These are phyloP conservation scores for Podochytrium sp. DNA, from an alignment of 192 early-diverging fungal species.

Conservation along the genomic window DNA sequence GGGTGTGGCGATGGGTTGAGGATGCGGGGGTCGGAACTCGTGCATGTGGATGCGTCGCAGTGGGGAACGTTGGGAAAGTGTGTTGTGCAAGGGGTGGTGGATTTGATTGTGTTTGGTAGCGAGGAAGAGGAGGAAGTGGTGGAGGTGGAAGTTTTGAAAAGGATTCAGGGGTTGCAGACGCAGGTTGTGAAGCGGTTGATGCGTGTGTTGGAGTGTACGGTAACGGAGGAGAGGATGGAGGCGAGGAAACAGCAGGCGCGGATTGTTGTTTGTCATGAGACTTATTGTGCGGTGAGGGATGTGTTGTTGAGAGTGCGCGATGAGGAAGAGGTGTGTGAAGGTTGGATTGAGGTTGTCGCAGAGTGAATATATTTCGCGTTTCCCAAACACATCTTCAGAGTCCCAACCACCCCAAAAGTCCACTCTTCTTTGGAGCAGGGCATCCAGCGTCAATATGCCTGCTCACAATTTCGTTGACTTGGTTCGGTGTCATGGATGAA, in stretches of 20 bases:
- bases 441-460: conserved; percentile 13
- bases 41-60: background rate
- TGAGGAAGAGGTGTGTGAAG: background rate
- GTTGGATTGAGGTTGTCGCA: background rate
- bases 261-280: background rate
- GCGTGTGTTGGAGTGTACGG: background rate
- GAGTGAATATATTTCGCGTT: background rate
- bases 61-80: no score
- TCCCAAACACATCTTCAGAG: no score
- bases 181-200: conserved; percentile 3
- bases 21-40: background rate
- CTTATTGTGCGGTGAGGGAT: background rate
- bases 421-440: conserved; percentile 3
- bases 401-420: background rate
- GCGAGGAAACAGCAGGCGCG: background rate
- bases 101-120: background rate
- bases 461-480: background rate
- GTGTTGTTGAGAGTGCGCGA: background rate
- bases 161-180: background rate
- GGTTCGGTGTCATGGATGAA: background rate
- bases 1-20: background rate
- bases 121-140: background rate
- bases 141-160: background rate
- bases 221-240: background rate
- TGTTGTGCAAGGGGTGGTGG: background rate